Percentiles rank a stretch among this genome's conserved stretches.
These are phyloP conservation scores for Pestalotiopsis sp. DNA, from an alignment of 2,329 filamentous ascomycete species.

Conservation along the genomic window DNA sequence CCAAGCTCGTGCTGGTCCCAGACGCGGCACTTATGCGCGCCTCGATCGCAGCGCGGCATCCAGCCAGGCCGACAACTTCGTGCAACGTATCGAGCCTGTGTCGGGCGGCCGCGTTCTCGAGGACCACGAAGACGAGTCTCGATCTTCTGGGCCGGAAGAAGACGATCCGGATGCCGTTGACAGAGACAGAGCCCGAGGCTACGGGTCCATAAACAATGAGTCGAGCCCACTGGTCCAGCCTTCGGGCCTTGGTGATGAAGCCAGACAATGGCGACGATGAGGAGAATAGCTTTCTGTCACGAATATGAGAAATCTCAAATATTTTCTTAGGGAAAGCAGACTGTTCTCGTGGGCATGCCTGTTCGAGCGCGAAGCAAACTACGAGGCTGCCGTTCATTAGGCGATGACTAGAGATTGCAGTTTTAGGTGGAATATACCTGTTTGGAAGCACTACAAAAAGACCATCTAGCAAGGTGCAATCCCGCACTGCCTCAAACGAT, in stretches of 20 bases:
- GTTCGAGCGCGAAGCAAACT: no score
- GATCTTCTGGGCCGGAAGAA: not conserved
- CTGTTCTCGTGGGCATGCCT: no score
- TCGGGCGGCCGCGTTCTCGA: not conserved
- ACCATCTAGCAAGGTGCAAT: no score
- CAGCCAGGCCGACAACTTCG: not conserved
- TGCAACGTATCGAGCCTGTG: not conserved
- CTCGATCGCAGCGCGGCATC: not conserved
- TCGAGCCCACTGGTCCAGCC: constrained; percentile 21
- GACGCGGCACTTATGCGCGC: not conserved
- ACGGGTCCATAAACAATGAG: constrained; percentile 18
- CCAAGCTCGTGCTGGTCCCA: not conserved
- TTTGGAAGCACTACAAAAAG: no score
- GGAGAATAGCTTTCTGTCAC: no score
- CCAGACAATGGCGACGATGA: constrained; percentile 19
- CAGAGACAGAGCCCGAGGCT: constrained; percentile 3
- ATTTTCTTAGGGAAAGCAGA: no score
- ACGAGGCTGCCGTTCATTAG: no score
- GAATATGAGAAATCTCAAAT: no score
- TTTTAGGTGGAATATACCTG: no score
- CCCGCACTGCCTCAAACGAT: no score
- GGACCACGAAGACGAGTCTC: not conserved
- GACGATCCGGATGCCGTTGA: not conserved
- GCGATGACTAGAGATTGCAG: no score
- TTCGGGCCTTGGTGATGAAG: constrained; percentile 24